These are phyloP conservation scores for Suillus weaverae DNA, from an alignment of 768 basidiomycete genomes.

Conservation along the genomic window DNA sequence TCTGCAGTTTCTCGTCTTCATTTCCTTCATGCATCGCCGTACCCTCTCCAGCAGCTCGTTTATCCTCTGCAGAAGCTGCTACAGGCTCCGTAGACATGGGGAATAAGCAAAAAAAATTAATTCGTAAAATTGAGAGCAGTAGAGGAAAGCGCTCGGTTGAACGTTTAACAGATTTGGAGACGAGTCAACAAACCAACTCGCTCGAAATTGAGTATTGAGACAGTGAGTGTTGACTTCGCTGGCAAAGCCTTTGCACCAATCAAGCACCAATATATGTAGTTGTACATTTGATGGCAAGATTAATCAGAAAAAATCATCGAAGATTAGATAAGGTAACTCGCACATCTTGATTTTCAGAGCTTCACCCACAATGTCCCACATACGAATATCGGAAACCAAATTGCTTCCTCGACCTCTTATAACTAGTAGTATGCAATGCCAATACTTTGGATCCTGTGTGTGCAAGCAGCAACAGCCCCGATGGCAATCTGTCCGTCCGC, in stretches of 20 bases:
- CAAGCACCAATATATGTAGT: background rate
- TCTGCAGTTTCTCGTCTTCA: slow-evolving; percentile 44
- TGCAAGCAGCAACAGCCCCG: too few relatives aligned
- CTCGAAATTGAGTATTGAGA: background rate
- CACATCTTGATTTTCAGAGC: too few relatives aligned
- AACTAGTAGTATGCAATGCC: too few relatives aligned
- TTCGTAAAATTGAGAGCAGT: background rate
- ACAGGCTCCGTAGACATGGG: slow-evolving; percentile 24
- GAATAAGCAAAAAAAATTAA: slow-evolving; percentile 10
- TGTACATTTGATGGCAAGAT: background rate
- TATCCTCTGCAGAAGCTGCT: slow-evolving; percentile 8
- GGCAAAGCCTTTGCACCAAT: background rate
- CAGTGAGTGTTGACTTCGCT: background rate
- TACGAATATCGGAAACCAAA: too few relatives aligned
- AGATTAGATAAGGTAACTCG: too few relatives aligned
- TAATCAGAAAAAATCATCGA: background rate
- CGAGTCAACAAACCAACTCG: background rate
- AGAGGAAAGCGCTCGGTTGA: background rate
- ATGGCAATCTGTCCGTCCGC: too few relatives aligned
- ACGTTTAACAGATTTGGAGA: background rate
- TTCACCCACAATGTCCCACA: too few relatives aligned
- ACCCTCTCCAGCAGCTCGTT: slow-evolving; percentile 16
- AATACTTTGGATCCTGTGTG: too few relatives aligned
- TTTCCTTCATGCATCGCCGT: slow-evolving; percentile 29
- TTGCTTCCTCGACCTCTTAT: too few relatives aligned